phyloP scores from a whole-genome alignment of 1,284 basidiomycete genomes.

The Ceratobasidium sp. region DNA sequence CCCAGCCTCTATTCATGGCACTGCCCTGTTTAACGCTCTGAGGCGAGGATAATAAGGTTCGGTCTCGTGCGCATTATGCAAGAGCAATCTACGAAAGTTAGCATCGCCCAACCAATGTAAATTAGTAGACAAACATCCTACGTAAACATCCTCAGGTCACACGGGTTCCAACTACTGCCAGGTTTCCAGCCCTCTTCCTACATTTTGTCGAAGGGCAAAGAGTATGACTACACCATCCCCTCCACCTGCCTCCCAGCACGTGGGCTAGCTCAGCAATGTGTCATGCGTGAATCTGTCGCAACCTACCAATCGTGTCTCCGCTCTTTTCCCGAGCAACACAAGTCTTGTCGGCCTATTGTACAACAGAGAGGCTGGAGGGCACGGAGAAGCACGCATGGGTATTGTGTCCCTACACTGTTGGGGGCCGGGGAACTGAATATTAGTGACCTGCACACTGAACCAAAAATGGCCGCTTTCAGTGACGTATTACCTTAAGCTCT shows the following conservation, averaged over 20 bases:
- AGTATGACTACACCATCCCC: conserved; percentile 96
- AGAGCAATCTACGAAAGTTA: conserved; percentile 39
- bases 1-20: conserved; percentile 87
- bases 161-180: conserved; percentile 88
- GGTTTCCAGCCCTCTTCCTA: conserved; percentile 93
- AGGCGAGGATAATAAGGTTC: conserved; percentile 76
- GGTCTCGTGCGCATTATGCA: conserved; percentile 84
- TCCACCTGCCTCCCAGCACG: conserved; percentile 53
- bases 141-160: conserved; percentile 81
- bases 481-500: no score
- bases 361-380: background rate
- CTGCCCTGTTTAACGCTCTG: conserved; percentile 85
- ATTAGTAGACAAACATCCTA: conserved; percentile 67
- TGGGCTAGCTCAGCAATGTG: no score
- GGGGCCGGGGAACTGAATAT: no score
- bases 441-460: no score
- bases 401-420: no score
- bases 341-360: no score
- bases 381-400: no score
- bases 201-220: conserved; percentile 92
- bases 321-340: conserved; percentile 61
- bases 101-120: conserved; percentile 21
- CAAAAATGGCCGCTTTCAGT: no score
- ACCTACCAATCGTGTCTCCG: conserved; percentile 78
- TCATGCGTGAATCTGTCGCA: no score